These are phyloP conservation scores for Xylariales sp. DNA, from an alignment of 2,329 filamentous ascomycete genomes.

Conservation along the genomic window DNA sequence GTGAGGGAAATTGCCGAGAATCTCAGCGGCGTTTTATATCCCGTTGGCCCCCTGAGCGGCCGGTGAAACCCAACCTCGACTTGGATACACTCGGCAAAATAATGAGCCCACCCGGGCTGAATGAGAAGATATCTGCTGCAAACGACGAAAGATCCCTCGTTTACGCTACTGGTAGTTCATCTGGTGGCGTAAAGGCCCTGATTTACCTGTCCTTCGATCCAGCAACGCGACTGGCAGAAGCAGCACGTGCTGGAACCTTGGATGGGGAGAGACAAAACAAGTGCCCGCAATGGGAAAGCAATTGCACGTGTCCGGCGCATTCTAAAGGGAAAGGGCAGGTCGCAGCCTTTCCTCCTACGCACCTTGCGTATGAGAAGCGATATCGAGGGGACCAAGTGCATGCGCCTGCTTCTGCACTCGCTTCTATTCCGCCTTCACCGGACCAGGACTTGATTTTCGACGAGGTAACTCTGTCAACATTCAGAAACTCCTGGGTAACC, in stretches of 20 bases:
- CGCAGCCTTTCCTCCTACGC: too few species aligned
- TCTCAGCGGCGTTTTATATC: constrained; percentile 16
- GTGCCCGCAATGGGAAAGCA: not conserved
- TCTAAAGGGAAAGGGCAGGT: too few species aligned
- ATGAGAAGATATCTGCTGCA: constrained; percentile 14
- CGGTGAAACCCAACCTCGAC: too few species aligned
- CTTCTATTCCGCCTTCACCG: too few species aligned
- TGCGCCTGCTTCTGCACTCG: too few species aligned
- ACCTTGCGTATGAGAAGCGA: too few species aligned
- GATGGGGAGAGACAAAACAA: not conserved
- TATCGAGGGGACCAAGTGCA: too few species aligned
- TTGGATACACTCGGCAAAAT: constrained; percentile 12
- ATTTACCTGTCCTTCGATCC: constrained; percentile 25
- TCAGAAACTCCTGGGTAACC: too few species aligned
- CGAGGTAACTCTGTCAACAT: too few species aligned
- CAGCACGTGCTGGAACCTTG: constrained; percentile 14
- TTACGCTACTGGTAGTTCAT: constrained; percentile 17
- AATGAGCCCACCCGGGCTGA: constrained; percentile 16
- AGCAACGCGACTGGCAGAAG: constrained; percentile 15
- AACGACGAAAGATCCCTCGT: constrained; percentile 22
- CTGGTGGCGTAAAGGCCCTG: constrained; percentile 15
- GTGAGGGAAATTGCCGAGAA: constrained; percentile 1
- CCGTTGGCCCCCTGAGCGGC: constrained; percentile 19
- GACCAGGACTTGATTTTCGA: too few species aligned
- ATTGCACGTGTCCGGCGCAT: too few species aligned